Evolutionary conservation across 352 stramenopile species (phyloP).

Genomic region (Phytophthora megakarya): DNA sequence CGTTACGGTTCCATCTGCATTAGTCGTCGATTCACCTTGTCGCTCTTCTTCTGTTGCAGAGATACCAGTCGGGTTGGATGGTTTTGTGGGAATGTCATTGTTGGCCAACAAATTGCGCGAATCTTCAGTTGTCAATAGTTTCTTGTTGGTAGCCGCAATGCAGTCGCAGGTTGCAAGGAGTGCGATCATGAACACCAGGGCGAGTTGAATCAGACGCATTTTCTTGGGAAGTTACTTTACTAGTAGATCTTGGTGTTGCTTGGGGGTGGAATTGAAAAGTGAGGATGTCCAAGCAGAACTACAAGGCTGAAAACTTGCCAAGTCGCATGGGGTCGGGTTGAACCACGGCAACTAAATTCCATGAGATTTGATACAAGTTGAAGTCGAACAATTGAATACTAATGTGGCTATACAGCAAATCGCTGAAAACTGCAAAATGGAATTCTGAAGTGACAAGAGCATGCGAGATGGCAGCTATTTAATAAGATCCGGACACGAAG

Average conservation of each 20-base stretch:
- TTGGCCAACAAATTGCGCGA: background rate
- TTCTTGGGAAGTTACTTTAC: background rate
- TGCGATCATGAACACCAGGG: background rate
- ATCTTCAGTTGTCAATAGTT: background rate
- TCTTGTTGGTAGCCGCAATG: background rate
- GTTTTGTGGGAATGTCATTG: background rate
- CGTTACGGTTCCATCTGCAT: conserved; percentile 5
- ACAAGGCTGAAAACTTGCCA: background rate
- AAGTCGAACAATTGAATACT: too few species aligned
- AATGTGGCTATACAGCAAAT: background rate
- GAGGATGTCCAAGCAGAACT: background rate
- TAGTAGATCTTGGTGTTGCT: background rate
- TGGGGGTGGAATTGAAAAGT: background rate
- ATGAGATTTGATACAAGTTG: background rate
- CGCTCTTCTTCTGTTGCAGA: conserved; percentile 3
- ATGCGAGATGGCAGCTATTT: background rate
- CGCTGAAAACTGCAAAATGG: background rate
- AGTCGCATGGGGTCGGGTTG: background rate
- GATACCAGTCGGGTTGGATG: background rate
- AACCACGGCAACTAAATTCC: background rate
- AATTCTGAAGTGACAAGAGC: background rate
- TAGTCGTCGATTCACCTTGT: background rate
- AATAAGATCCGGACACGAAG: background rate
- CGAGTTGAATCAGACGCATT: background rate
- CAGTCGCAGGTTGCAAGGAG: background rate